Evolutionary conservation across 2,329 filamentous ascomycete species (phyloP), one percentile per base, ranked within the genome.

Genomic region (Penicillium sp.): DNA sequence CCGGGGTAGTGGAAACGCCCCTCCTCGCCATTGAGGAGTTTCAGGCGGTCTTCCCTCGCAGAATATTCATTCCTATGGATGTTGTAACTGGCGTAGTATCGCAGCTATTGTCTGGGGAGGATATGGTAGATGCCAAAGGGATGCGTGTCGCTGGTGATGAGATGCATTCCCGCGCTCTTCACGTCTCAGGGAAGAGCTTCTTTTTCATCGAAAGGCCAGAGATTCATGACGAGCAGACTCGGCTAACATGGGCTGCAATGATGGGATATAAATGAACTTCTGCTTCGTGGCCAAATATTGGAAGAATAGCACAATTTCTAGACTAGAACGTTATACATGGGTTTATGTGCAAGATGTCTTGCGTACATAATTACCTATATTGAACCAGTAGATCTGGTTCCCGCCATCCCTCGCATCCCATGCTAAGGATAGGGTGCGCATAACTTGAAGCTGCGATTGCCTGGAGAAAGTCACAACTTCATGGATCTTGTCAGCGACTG

Each of bases 1-100:
- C 59, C 1, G 55, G 57, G 15, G 71, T 69, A 1, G 73, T 76
- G 12, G 60, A 63, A 46, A 76, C 74, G 2, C 70, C 71, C 15
- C 55, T 77, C 10, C 47, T 75, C 39, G 65, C 59, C 9, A 40
- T 56, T 23, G 62, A 66, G 5, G 70, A 67, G 23, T 75, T 73
- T 70, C 60, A 61, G 32, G 60, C 55, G 3, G 72, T 74, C 27
- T 76, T 75, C 29, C 70, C 69, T 2, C 21, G 15, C 7, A 38
- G 61, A 13, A 21, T 53, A n/a, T 45, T 54, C 10, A 58, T 60
- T 16, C 40, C 59, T 3, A 23, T 57, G 4, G 50, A 58, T 9
- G 34, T 37, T 12, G 56, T 63, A 8, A 31, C 41, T 3, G 37
- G 37, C 6, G 46, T 55, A 9, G 41, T 59, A 16, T 45, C 52